Conservation (phyloP, 2,329 filamentous ascomycete species). For the Penicillium sclerotigenum region DNA sequence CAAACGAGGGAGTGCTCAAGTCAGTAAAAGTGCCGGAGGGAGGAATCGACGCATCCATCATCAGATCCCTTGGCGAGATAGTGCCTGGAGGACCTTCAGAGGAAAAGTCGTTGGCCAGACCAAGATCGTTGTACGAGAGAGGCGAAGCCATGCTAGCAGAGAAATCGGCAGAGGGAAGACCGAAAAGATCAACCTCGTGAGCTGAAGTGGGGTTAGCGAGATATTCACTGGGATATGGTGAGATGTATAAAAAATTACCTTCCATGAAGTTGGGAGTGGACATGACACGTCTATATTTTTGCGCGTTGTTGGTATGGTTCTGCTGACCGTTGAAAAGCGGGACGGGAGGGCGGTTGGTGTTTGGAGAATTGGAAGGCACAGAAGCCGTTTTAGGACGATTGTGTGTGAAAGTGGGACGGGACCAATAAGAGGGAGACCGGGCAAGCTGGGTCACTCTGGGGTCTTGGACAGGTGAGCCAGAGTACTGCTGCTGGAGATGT, state of each 20-base stretch:
- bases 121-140: constrained; percentile 14
- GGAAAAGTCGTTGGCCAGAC: constrained; percentile 26
- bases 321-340: constrained; percentile 38
- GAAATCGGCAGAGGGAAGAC: constrained; percentile 27
- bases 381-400: constrained; percentile 37
- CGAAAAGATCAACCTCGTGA: constrained; percentile 29
- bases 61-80: constrained; percentile 78
- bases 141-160: constrained; percentile 14
- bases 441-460: constrained; percentile 41
- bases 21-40: constrained; percentile 79
- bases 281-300: constrained; percentile 38
- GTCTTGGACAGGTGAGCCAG: constrained; percentile 38
- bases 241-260: constrained; percentile 36
- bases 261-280: constrained; percentile 38
- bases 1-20: constrained; percentile 76
- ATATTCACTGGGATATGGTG: background rate
- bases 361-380: constrained; percentile 39
- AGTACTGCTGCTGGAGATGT: constrained; percentile 33
- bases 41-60: constrained; percentile 72
- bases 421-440: constrained; percentile 40
- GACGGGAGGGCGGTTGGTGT: constrained; percentile 38
- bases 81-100: constrained; percentile 52
- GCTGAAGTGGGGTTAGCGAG: constrained; percentile 21
- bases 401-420: constrained; percentile 34
- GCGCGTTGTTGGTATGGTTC: constrained; percentile 28